Evolutionary conservation across 169 alveolate genomes (phyloP).

Genomic region (Perkinsus marinus): DNA sequence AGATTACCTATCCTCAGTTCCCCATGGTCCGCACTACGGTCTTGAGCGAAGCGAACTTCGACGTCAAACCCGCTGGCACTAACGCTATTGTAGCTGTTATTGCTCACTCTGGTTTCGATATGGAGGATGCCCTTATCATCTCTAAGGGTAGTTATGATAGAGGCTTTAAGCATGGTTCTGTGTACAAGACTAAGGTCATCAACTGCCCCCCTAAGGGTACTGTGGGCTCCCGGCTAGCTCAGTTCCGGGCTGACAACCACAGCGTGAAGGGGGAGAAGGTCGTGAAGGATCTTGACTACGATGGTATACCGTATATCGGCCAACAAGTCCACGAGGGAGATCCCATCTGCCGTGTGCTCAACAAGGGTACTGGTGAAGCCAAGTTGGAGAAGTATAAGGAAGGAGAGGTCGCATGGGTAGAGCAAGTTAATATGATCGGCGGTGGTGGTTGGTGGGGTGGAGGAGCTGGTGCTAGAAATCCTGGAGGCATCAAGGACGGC

Average conservation of each 20-base stretch:
- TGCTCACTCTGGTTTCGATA: conserved; percentile 94
- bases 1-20: conserved; percentile 76
- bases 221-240: conserved; percentile 12
- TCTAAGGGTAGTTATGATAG: conserved; percentile 96
- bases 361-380: conserved; percentile 17
- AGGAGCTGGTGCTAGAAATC: conserved; percentile 9
- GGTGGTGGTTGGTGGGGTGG: conserved; percentile 19
- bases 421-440: conserved; percentile 29
- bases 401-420: conserved; percentile 46
- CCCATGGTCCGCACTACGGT: conserved; percentile 93
- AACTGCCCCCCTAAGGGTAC: conserved; percentile 33
- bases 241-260: conserved; percentile 21
- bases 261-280: conserved; percentile 8
- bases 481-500: conserved; percentile 3
- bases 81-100: conserved; percentile 99
- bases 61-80: conserved; percentile 94
- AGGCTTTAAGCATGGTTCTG: conserved; percentile 94
- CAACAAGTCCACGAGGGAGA: conserved; percentile 42
- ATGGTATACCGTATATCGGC: conserved; percentile 74
- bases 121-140: conserved; percentile 99
- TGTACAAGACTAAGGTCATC: conserved; percentile 81
- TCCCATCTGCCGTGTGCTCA: conserved; percentile 37
- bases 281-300: conserved; percentile 38
- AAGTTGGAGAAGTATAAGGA: conserved; percentile 34
- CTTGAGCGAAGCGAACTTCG: conserved; percentile 76